Percentiles rank a stretch among this genome's conserved stretches.
These are phyloP conservation scores for Ceriops tagal DNA, from an alignment of 345 rosid species.

Conservation along the genomic window DNA sequence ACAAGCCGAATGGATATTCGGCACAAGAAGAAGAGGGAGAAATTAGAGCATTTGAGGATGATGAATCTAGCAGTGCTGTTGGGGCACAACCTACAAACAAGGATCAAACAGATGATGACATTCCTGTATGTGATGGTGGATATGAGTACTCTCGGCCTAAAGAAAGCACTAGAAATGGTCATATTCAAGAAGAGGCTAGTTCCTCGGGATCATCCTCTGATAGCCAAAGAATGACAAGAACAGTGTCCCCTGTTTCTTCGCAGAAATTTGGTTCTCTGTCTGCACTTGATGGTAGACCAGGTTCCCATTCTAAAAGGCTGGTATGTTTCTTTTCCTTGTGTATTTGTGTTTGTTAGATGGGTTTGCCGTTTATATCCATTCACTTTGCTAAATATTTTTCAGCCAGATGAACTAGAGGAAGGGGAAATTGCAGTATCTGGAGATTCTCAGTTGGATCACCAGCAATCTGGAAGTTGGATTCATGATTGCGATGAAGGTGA, in stretches of 20 bases:
- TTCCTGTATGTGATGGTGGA: constrained; percentile 45
- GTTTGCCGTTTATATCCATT: constrained; percentile 22
- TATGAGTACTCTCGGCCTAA: constrained; percentile 52
- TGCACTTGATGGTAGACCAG: constrained; percentile 91
- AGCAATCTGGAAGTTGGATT: constrained; percentile 92
- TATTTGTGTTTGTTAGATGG: not conserved
- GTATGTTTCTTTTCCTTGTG: constrained; percentile 39
- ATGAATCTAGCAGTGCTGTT: constrained; percentile 62
- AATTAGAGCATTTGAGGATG: constrained; percentile 74
- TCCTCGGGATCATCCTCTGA: constrained; percentile 91
- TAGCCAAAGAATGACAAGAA: constrained; percentile 54
- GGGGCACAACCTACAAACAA: constrained; percentile 48
- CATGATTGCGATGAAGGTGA: constrained; percentile 94
- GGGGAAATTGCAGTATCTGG: constrained; percentile 94
- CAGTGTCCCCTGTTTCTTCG: constrained; percentile 79
- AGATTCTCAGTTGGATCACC: constrained; percentile 88
- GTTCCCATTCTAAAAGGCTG: constrained; percentile 71
- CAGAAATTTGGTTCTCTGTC: constrained; percentile 94
- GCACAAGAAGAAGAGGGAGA: constrained; percentile 90
- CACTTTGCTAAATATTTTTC: constrained; percentile 29
- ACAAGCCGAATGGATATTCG: constrained; percentile 71
- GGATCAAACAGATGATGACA: constrained; percentile 81
- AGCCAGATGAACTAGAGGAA: constrained; percentile 94
- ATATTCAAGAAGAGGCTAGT: constrained; percentile 57
- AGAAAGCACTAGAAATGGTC: constrained; percentile 47